These are phyloP conservation scores for Ganoderma meredithae DNA, from an alignment of 1,284 basidiomycete genomes.

Conservation along the genomic window DNA sequence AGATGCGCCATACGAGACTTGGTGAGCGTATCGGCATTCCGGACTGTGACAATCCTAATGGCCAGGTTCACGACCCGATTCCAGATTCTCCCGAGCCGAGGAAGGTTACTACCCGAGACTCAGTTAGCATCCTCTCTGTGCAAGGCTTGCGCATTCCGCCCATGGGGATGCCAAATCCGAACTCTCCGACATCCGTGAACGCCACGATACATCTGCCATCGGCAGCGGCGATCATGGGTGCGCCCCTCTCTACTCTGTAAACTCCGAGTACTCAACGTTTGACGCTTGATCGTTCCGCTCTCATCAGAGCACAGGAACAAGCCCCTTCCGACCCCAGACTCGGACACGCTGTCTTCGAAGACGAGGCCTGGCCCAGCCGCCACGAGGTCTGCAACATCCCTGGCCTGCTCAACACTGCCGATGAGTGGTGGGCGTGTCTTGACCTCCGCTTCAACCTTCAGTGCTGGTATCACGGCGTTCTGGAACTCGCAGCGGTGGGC, in stretches of 20 bases:
- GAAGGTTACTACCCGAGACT: neutral
- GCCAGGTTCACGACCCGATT: neutral
- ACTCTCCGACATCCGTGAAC: neutral
- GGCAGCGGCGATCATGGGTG: constrained; percentile 2
- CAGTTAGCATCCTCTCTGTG: neutral
- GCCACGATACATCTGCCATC: neutral
- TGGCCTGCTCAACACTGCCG: neutral
- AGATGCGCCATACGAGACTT: neutral
- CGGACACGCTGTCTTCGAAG: neutral
- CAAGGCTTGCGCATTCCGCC: neutral
- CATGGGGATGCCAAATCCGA: neutral
- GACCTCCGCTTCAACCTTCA: neutral
- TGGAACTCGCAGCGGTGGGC: neutral
- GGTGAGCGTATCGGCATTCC: neutral
- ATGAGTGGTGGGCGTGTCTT: neutral
- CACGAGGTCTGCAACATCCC: neutral
- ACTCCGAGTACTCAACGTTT: neutral
- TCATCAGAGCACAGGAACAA: constrained; percentile 3
- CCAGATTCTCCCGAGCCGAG: neutral
- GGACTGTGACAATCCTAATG: neutral
- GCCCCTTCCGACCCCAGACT: neutral
- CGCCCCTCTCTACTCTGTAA: neutral
- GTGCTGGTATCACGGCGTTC: too few relatives aligned
- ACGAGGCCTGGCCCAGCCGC: neutral
- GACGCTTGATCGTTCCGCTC: too few relatives aligned